phyloP scores from a whole-genome alignment of 1,284 basidiomycete genomes.

The Sanghuangporus sanghuang region DNA sequence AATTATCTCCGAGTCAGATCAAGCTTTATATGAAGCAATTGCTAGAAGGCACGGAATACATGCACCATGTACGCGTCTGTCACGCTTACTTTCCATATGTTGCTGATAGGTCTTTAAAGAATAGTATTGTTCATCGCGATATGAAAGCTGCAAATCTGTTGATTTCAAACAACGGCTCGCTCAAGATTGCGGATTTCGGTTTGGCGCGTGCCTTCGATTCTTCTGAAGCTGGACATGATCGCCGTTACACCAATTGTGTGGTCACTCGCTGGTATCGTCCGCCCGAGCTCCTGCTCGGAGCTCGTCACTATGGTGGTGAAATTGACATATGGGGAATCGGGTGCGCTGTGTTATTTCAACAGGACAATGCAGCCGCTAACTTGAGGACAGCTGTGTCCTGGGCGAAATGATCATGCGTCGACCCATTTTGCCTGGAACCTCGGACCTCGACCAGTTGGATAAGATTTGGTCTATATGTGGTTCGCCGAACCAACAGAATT shows the following conservation, averaged over 20 bases:
- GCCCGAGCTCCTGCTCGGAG: constrained; percentile 90
- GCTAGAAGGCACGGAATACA: constrained; percentile 90
- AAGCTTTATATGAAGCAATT: constrained; percentile 97
- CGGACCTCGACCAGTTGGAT: constrained; percentile 88
- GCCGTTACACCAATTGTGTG: constrained; percentile 94
- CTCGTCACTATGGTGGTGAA: constrained; percentile 85
- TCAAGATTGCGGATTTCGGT: constrained; percentile 96
- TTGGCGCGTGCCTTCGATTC: constrained; percentile 78
- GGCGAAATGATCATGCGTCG: constrained; percentile 92
- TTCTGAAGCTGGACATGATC: constrained; percentile 44
- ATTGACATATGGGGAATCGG: constrained; percentile 99
- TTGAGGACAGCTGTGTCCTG: constrained; percentile 69
- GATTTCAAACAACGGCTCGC: constrained; percentile 79
- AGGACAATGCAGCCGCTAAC: not conserved
- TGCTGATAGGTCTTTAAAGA: constrained; percentile 42
- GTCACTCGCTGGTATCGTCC: constrained; percentile 99
- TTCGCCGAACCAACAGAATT: constrained; percentile 73
- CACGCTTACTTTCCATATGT: constrained; percentile 14
- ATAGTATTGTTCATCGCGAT: constrained; percentile 94
- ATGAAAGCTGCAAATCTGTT: constrained; percentile 98
- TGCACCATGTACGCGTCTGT: constrained; percentile 70
- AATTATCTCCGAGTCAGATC: constrained; percentile 77
- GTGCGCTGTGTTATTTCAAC: constrained; percentile 37
- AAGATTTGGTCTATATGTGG: constrained; percentile 90
- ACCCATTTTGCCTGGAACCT: constrained; percentile 85